These are phyloP conservation scores for Apophysomyces trapeziformis DNA, from an alignment of 371 early-diverging fungal species.

Conservation along the genomic window DNA sequence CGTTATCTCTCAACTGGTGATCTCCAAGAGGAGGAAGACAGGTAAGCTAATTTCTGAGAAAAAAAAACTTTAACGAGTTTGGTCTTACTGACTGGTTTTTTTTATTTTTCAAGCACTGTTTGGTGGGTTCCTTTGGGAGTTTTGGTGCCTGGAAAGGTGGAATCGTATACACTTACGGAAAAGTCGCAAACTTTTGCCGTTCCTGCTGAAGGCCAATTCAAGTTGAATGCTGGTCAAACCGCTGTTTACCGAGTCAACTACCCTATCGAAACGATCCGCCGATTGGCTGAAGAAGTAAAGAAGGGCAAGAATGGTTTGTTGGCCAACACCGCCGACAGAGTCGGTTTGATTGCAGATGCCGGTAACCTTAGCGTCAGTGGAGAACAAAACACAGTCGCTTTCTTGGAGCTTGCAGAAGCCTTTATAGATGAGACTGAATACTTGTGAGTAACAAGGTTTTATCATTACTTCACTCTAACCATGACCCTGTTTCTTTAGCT, in stretches of 20 bases:
- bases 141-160: constrained; percentile 35
- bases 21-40: constrained; percentile 64
- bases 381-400: constrained; percentile 56
- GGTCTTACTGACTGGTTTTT: background rate
- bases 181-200: constrained; percentile 49
- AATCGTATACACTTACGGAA: constrained; percentile 44
- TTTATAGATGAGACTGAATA: constrained; percentile 55
- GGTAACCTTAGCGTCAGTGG: constrained; percentile 64
- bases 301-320: constrained; percentile 55
- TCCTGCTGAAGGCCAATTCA: constrained; percentile 53
- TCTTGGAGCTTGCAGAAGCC: constrained; percentile 56
- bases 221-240: constrained; percentile 60
- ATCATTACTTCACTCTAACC: background rate
- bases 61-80: background rate
- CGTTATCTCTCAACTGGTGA: constrained; percentile 84
- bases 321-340: constrained; percentile 60
- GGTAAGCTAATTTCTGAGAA: constrained; percentile 23
- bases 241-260: constrained; percentile 78
- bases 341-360: constrained; percentile 75
- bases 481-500: constrained; percentile 22
- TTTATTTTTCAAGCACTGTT: constrained; percentile 27
- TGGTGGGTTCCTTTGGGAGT: constrained; percentile 70
- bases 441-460: constrained; percentile 35
- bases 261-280: constrained; percentile 54
- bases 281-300: constrained; percentile 60